Evolutionary conservation across 257 asterid genomes (phyloP), one percentile per base, ranked within the genome.

Genomic region (Solanum neorickii): DNA sequence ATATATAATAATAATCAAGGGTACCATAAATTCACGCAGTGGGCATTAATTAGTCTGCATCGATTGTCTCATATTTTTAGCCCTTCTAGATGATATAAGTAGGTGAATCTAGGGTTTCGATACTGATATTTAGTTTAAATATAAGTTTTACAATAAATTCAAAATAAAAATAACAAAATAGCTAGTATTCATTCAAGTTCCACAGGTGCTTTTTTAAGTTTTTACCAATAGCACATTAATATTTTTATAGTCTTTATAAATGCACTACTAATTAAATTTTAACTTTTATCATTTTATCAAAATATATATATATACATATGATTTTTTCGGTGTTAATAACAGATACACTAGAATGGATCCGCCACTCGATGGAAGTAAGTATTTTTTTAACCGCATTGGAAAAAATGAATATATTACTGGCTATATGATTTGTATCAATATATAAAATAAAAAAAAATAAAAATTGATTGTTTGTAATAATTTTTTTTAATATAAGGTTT

Each of bases 111-210:
- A 42, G 46, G 46, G 12, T 42, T 10, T 9, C 1, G 10, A 49
- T 6, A 52, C n/a, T 47, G 7, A 52, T 52, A 52, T 16, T 52
- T 52, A 52, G 11, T 10, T 18, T 4, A 56, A 56, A 56, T 56
- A 56, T 18, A 10, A 56, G 2, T 3, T 56, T 56, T 56, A 56
- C 1, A 2, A 18, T 18, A 56, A 56, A 56, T 0, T 18, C 18
- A 56, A 56, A 56, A 18, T 56, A 56, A 56, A 1, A 18, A 0
- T 56, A 56, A 56, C 20, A 2, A 56, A 56, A 56, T 56, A 56
- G 11, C 3, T 56, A 18, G n/a, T 2, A 56, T 56, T 56, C 2
- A 52, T 0, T 0, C 21, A 18, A 1, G 11, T 56, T 0, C 7
- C 1, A 18, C 20, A 4, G 5, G 2, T 18, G 65, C 0, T 56